phyloP scores from a whole-genome alignment of 352 stramenopile genomes.

The Globisporangium abappressorium region DNA sequence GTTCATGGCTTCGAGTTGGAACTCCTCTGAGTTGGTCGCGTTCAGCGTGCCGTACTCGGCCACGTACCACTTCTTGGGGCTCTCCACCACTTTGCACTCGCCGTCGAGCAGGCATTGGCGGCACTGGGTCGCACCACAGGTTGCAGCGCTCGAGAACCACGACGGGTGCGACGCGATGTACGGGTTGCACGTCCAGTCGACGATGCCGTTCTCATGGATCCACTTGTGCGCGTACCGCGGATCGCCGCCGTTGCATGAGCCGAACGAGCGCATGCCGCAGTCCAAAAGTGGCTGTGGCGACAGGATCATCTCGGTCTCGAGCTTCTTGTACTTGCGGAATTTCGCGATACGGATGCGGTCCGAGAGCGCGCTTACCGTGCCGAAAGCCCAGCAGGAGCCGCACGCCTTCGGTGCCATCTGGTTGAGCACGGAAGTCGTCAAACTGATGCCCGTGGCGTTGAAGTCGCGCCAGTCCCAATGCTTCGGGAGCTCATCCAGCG shows the following conservation, averaged over 20 bases:
- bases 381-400: constrained; percentile 79
- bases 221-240: constrained; percentile 80
- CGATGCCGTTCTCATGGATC: constrained; percentile 82
- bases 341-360: constrained; percentile 73
- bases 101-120: constrained; percentile 60
- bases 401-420: constrained; percentile 78
- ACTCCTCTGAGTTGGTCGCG: constrained; percentile 56
- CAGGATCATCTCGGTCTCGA: constrained; percentile 58
- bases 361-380: constrained; percentile 65
- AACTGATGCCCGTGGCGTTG: constrained; percentile 71
- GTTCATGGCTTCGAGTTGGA: constrained; percentile 86
- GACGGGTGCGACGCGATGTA: constrained; percentile 81
- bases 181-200: constrained; percentile 77
- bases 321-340: constrained; percentile 53
- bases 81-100: constrained; percentile 52
- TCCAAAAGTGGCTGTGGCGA: constrained; percentile 71
- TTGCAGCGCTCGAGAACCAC: constrained; percentile 51
- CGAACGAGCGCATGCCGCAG: constrained; percentile 80
- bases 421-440: constrained; percentile 74
- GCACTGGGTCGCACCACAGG: constrained; percentile 64
- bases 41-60: constrained; percentile 78
- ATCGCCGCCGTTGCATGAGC: constrained; percentile 75
- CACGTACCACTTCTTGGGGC: constrained; percentile 66
- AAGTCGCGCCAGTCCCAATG: constrained; percentile 82
- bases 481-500: constrained; percentile 55